Evolutionary conservation across 2,329 filamentous ascomycete species (phyloP).

Genomic region (Fusarium sp.): DNA sequence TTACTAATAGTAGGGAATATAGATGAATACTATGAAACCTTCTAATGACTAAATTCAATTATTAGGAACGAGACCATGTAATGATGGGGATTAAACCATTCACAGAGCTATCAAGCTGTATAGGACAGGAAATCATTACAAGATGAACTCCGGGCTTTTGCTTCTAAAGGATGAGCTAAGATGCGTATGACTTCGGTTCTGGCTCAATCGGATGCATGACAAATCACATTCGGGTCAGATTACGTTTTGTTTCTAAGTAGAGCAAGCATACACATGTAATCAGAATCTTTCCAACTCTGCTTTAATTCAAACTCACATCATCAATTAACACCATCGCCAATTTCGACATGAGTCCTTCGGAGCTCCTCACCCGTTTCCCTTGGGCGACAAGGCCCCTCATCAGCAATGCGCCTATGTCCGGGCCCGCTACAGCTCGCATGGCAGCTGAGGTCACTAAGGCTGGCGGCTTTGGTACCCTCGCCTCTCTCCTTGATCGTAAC

Average conservation of each 20-base stretch:
- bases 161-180: not conserved
- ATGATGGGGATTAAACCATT: too few species aligned
- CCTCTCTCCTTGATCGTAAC: not conserved
- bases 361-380: constrained; percentile 51
- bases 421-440: constrained; percentile 52
- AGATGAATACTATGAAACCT: not conserved
- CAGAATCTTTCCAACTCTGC: not conserved
- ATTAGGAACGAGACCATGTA: too few species aligned
- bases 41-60: too few species aligned
- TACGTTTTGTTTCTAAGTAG: not conserved
- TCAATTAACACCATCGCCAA: not conserved
- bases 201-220: constrained; percentile 20
- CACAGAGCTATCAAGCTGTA: too few species aligned
- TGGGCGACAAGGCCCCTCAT: constrained; percentile 52
- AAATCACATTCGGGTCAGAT: constrained; percentile 28
- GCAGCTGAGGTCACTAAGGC: constrained; percentile 57
- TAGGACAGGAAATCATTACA: too few species aligned
- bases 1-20: not conserved
- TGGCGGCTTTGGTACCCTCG: constrained; percentile 55
- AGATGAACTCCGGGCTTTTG: too few species aligned
- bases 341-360: constrained; percentile 45
- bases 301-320: not conserved
- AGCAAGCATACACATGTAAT: constrained; percentile 13
- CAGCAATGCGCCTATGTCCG: constrained; percentile 57
- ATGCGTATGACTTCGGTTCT: not conserved